These are phyloP conservation scores for Purshia tridentata DNA, from an alignment of 306 rosid genomes.

Conservation along the genomic window DNA sequence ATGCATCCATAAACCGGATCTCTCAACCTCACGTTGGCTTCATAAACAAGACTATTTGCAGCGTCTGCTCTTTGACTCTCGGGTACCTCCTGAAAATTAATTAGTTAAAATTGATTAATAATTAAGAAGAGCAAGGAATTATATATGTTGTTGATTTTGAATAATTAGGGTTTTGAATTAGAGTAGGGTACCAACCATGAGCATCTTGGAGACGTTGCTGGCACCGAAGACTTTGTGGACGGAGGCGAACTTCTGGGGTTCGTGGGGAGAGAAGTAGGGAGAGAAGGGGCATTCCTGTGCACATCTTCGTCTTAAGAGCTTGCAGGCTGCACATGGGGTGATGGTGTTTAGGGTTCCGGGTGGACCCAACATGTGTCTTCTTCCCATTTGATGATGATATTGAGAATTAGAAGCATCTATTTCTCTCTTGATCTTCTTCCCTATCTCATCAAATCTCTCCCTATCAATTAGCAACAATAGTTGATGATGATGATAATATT, in stretches of 20 bases:
- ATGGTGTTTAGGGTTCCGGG: constrained; percentile 87
- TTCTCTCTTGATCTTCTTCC: constrained; percentile 82
- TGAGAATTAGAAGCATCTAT: constrained; percentile 46
- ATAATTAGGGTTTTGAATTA: constrained; percentile 1
- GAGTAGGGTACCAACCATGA: constrained; percentile 47
- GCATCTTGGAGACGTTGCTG: constrained; percentile 97
- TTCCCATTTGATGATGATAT: constrained; percentile 49
- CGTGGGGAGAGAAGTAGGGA: constrained; percentile 97
- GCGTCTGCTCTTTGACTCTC: constrained; percentile 88
- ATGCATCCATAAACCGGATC: constrained; percentile 99
- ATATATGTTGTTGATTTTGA: neutral
- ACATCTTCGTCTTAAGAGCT: constrained; percentile 85
- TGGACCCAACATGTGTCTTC: constrained; percentile 80
- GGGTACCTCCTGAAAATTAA: constrained; percentile 61
- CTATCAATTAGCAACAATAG: neutral
- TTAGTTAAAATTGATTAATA: neutral
- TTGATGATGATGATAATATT: too few species aligned
- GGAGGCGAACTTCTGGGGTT: constrained; percentile 93
- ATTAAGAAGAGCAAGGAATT: too few species aligned
- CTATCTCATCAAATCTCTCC: constrained; percentile 85
- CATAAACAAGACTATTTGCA: constrained; percentile 91
- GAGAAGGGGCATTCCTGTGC: constrained; percentile 97
- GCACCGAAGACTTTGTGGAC: constrained; percentile 98
- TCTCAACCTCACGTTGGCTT: constrained; percentile 93
- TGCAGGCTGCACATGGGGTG: constrained; percentile 98